phyloP scores from a whole-genome alignment of 2,329 filamentous ascomycete species.

The Myriosclerotinia scirpicola region DNA sequence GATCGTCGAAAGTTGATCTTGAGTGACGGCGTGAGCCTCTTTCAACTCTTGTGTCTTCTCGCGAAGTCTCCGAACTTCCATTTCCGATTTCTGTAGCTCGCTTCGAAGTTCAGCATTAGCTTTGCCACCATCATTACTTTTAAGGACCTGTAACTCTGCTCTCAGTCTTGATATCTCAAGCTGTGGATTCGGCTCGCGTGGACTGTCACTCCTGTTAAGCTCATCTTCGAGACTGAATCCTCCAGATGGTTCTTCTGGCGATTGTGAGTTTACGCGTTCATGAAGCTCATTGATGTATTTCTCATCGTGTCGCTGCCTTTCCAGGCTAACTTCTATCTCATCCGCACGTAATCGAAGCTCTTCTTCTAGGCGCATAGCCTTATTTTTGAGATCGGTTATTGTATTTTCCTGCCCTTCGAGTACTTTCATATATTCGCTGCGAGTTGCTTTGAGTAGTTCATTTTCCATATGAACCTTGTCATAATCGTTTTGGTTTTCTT shows the following conservation, averaged over 20 bases:
- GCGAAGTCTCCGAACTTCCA: conserved; percentile 53
- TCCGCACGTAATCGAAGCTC: conserved; percentile 42
- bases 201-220: conserved; percentile 45
- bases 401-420: conserved; percentile 41
- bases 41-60: conserved; percentile 56
- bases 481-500: conserved; percentile 47
- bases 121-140: conserved; percentile 53
- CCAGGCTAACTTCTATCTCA: conserved; percentile 40
- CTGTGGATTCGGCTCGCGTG: conserved; percentile 47
- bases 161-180: conserved; percentile 58
- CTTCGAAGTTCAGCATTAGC: conserved; percentile 55
- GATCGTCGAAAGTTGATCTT: conserved; percentile 58
- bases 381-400: conserved; percentile 45
- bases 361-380: conserved; percentile 45
- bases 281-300: conserved; percentile 39
- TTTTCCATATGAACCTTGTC: conserved; percentile 38
- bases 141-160: conserved; percentile 60
- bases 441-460: conserved; percentile 40
- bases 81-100: conserved; percentile 56
- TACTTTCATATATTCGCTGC: conserved; percentile 43
- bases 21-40: conserved; percentile 57
- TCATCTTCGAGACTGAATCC: conserved; percentile 59
- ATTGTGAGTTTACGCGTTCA: conserved; percentile 16
- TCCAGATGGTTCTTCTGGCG: conserved; percentile 30
- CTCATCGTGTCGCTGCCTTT: conserved; percentile 48